Percentiles rank a stretch among this genome's conserved stretches.
Evolutionary conservation across 805 yeast species (phyloP).

Genomic region (Candida berthetii): DNA sequence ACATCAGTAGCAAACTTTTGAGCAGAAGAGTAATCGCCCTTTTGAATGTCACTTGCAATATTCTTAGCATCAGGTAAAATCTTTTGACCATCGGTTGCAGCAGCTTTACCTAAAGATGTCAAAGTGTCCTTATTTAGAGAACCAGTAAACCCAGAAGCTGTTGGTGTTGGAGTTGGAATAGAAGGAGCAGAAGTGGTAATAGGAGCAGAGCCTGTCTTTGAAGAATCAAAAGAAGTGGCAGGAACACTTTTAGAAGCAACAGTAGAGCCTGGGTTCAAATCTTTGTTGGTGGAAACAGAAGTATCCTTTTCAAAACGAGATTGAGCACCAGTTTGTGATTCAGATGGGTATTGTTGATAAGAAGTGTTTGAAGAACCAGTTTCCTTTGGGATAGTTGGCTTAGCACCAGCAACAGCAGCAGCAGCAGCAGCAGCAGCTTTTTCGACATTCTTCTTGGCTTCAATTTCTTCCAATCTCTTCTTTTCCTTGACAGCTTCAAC

Average conservation of each 20-base stretch:
- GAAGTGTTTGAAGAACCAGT: slow-evolving; percentile 3
- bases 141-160: neutral
- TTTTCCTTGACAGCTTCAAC: slow-evolving; percentile 5
- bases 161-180: too few relatives aligned
- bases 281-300: too few relatives aligned
- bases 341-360: slow-evolving; percentile 5
- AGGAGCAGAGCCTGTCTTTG: too few relatives aligned
- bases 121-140: neutral
- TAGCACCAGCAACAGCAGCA: neutral
- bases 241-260: slow-evolving; percentile 16
- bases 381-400: too few relatives aligned
- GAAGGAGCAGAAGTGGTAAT: too few relatives aligned
- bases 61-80: slow-evolving; percentile 19
- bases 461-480: neutral
- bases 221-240: too few relatives aligned
- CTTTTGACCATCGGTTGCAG: slow-evolving; percentile 4
- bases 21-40: slow-evolving; percentile 17
- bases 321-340: slow-evolving; percentile 2
- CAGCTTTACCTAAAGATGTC: slow-evolving; percentile 2
- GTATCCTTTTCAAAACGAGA: too few relatives aligned
- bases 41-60: slow-evolving; percentile 9
- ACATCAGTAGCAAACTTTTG: slow-evolving; percentile 4
- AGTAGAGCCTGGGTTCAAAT: slow-evolving; percentile 5
- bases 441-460: neutral
- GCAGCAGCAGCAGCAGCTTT: neutral